Base-by-base conservation (phyloP, 2,329 filamentous ascomycete species). In the Aspergillus fischeri region DNA sequence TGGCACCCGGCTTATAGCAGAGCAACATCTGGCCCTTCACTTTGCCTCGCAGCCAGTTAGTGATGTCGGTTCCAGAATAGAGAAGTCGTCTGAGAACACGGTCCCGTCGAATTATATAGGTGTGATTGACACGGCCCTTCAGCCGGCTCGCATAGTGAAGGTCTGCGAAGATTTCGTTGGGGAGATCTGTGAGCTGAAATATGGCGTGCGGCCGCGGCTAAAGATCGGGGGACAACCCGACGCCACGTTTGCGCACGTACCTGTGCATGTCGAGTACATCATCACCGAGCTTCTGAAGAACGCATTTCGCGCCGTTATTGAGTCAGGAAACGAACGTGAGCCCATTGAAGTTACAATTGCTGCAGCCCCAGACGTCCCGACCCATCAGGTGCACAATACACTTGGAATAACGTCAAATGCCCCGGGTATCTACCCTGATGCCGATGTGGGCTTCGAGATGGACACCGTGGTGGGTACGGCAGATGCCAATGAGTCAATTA, bases 261-360 rank as follows among this genome's bases (percentile, higher is more conserved):
- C 94, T 14, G 94, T 96, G 72, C 94, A 99, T 73, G 83, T 99
- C 25, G 93, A 97, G 75, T 99, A 99, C 74, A 97, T 99, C 63
- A 85, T 97, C 62, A 99, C 93, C 0, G 94, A 99, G 75, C 82
- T 99, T 1, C 83, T 99, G 57, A 99, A 99, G 75, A 99, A 99
- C 70, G 91, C 92, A 1, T 99, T 97, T 78, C 86, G 94, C 47
- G 93, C 94, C 3, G 95, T 91, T 0, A 87, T 97, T 9, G 94
- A 99, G 75, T 87, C 84, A 57, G 86, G 86, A n/a, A 87, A 85
- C 67, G 88, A 89, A 64, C 82, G 84, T 45, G 89, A 96, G 63
- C 91, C 93, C 1, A 82, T 99, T 44, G 90, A 96, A 63, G 87
- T 97, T 59, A 99, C 94, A 14, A 94, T 99, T 60, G 93, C 93